phyloP scores from a whole-genome alignment of 2,329 filamentous ascomycete species.

The Paraphaeosphaeria sporulosa region DNA sequence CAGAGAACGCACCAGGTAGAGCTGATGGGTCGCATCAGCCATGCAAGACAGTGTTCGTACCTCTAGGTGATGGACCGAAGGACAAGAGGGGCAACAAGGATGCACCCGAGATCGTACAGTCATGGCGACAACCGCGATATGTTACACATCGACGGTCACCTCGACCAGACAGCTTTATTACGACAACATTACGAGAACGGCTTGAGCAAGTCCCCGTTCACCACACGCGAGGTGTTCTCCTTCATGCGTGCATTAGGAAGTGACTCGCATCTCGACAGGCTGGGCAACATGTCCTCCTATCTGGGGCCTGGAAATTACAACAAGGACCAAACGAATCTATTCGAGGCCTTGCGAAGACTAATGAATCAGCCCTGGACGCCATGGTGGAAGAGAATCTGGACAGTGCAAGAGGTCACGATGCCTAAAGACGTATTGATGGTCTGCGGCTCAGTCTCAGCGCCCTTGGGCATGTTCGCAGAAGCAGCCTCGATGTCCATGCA shows the following conservation, averaged over 20 bases:
- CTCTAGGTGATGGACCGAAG: constrained; percentile 20
- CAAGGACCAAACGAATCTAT: too few species aligned
- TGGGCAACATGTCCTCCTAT: too few species aligned
- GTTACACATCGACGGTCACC: not conserved
- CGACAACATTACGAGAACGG: not conserved
- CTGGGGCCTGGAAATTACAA: too few species aligned
- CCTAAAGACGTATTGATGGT: too few species aligned
- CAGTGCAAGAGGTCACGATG: too few species aligned
- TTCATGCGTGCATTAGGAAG: constrained; percentile 4
- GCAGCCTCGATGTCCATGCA: too few species aligned
- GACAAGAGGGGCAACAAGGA: not conserved
- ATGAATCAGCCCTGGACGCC: too few species aligned
- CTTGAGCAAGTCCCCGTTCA: not conserved
- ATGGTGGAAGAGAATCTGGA: too few species aligned
- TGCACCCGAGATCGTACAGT: not conserved
- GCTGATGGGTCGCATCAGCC: constrained; percentile 24
- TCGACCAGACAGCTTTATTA: not conserved
- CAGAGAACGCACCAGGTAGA: constrained; percentile 27
- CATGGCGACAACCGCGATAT: constrained; percentile 4
- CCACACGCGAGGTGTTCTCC: not conserved
- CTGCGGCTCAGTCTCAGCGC: too few species aligned
- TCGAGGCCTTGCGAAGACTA: too few species aligned
- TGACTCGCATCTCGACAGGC: too few species aligned
- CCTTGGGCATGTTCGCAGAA: too few species aligned
- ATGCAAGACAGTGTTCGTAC: constrained; percentile 20